Conservation (phyloP, 768 basidiomycete species). For the Agaricus sinodeliciosus region DNA sequence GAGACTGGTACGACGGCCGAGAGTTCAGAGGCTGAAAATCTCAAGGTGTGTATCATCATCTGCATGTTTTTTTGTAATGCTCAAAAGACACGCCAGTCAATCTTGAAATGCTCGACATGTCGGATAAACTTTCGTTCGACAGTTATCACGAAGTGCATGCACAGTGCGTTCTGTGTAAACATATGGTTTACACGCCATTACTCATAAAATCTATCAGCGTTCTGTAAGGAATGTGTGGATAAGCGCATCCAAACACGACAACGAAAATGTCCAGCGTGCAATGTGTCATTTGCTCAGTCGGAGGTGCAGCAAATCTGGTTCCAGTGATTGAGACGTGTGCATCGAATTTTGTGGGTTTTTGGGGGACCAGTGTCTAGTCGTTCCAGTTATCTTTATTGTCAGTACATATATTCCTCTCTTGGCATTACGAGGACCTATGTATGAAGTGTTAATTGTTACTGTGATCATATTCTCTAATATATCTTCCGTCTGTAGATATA, state of each 20-base stretch:
- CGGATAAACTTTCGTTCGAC: conserved; percentile 69
- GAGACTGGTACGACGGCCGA: neutral
- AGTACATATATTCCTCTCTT: conserved; percentile 11
- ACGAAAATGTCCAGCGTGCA: conserved; percentile 91
- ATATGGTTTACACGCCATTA: neutral
- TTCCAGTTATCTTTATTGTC: conserved; percentile 11
- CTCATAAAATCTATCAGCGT: conserved; percentile 42
- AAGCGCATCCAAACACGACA: conserved; percentile 84
- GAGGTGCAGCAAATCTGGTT: conserved; percentile 59
- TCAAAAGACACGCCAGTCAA: conserved; percentile 36
- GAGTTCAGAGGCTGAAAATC: conserved; percentile 7
- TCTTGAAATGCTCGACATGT: conserved; percentile 89
- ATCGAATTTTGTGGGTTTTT: conserved; percentile 14
- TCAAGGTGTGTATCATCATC: neutral
- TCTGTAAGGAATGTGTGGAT: conserved; percentile 82
- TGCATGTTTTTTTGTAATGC: too few species aligned
- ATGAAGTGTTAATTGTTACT: conserved; percentile 6
- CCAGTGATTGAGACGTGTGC: conserved; percentile 26
- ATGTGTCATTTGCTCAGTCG: conserved; percentile 69
- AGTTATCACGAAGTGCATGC: conserved; percentile 85
- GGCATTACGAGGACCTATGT: conserved; percentile 9
- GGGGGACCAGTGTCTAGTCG: neutral
- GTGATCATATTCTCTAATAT: conserved; percentile 12
- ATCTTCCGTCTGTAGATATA: neutral
- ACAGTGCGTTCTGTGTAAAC: conserved; percentile 56